Conservation (phyloP, 1,139 yeast genomes). For the Scheffersomyces segobiensis region DNA sequence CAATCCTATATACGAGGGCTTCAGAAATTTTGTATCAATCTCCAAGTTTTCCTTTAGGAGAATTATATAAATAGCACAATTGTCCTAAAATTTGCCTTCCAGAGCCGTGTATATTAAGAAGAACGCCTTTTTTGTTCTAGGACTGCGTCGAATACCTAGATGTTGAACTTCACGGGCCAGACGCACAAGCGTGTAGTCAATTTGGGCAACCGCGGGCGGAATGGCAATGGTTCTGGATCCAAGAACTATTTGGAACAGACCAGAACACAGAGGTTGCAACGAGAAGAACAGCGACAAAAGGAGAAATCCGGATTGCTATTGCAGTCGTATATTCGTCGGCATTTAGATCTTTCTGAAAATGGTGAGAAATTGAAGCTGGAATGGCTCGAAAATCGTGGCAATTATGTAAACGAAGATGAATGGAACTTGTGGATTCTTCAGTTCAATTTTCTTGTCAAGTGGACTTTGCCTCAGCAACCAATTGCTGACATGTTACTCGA, state of each 20-base stretch:
- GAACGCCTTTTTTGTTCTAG: neutral
- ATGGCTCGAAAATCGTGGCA: conserved; percentile 7
- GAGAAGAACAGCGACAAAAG: conserved; percentile 57
- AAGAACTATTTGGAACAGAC: conserved; percentile 58
- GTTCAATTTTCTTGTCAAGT: conserved; percentile 19
- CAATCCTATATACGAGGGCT: neutral
- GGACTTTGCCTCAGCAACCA: conserved; percentile 9
- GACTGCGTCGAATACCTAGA: conserved; percentile 9
- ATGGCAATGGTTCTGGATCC: conserved; percentile 21
- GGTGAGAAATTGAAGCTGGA: conserved; percentile 10
- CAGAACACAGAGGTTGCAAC: conserved; percentile 60
- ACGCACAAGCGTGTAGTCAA: conserved; percentile 67
- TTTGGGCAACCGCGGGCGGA: conserved; percentile 57
- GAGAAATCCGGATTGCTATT: conserved; percentile 51
- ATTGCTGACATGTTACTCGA: neutral
- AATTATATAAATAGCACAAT: neutral
- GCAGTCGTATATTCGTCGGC: conserved; percentile 47
- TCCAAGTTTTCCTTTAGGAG: neutral
- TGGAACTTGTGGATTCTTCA: conserved; percentile 18
- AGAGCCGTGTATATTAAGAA: neutral
- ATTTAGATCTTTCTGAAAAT: conserved; percentile 25
- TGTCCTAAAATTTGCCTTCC: neutral
- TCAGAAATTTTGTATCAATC: neutral
- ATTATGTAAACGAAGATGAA: conserved; percentile 4
- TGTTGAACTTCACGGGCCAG: conserved; percentile 68